Conservation (phyloP, 106 monocot species). For the Amphibolis antarctica region DNA sequence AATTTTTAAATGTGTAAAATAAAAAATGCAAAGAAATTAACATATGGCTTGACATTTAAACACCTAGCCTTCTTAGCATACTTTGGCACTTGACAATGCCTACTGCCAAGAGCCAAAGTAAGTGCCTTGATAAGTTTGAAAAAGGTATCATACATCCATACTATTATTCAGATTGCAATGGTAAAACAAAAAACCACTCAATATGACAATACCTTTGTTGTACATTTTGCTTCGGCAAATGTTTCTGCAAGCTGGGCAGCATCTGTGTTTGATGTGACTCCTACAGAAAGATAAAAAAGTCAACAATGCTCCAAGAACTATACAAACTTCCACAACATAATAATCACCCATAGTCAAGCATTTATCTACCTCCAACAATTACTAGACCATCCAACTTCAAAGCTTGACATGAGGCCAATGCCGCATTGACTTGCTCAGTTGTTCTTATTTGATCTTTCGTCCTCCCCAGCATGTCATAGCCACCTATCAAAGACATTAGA, state of each 20-base stretch:
- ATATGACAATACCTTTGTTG: slow-evolving; percentile 46
- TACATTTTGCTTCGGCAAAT: slow-evolving; percentile 59
- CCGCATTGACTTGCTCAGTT: slow-evolving; percentile 81
- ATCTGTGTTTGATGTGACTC: slow-evolving; percentile 85
- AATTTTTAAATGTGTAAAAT: too few species aligned
- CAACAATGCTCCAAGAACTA: background rate
- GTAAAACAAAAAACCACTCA: background rate
- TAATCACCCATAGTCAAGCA: background rate
- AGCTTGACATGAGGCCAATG: slow-evolving; percentile 50
- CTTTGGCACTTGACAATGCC: too few species aligned
- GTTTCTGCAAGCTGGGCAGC: slow-evolving; percentile 85
- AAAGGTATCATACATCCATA: too few species aligned
- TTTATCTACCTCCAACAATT: slow-evolving; percentile 61
- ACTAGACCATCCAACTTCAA: slow-evolving; percentile 82
- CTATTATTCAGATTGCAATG: background rate
- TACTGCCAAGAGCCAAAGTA: too few species aligned
- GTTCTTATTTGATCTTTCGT: slow-evolving; percentile 86
- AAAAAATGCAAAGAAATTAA: too few species aligned
- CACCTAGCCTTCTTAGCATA: too few species aligned
- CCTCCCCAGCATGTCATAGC: slow-evolving; percentile 81
- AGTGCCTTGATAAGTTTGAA: too few species aligned
- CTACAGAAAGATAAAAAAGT: slow-evolving; percentile 14
- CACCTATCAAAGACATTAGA: slow-evolving; percentile 40
- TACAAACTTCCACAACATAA: background rate
- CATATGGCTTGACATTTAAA: too few species aligned